Evolutionary conservation across 1,139 yeast species (phyloP).

Genomic region (Diutina scorzettiae): DNA sequence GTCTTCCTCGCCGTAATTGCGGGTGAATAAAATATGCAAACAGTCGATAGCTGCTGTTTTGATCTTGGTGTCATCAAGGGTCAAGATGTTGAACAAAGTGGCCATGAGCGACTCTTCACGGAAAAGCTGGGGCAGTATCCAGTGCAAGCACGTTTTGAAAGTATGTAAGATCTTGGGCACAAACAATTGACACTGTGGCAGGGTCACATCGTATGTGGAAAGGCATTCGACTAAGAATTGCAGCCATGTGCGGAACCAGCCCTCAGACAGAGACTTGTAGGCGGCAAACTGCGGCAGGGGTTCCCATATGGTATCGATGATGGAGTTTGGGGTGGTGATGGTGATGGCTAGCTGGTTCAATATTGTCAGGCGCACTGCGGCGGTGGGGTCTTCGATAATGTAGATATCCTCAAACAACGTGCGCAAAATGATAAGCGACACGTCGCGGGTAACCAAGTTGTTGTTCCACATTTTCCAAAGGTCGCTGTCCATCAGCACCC

Average conservation of each 20-base stretch:
- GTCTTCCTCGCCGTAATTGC: constrained; percentile 66
- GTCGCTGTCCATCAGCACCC: constrained; percentile 81
- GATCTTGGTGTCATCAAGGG: constrained; percentile 49
- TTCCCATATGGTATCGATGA: constrained; percentile 59
- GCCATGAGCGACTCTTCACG: constrained; percentile 55
- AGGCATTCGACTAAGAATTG: constrained; percentile 40
- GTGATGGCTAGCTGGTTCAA: constrained; percentile 77
- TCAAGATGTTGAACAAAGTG: constrained; percentile 50
- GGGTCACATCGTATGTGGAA: constrained; percentile 19
- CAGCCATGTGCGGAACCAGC: constrained; percentile 85
- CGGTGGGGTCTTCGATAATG: constrained; percentile 81
- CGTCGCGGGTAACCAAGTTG: constrained; percentile 53
- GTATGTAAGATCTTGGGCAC: constrained; percentile 68
- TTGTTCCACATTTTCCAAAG: constrained; percentile 65
- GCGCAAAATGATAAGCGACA: constrained; percentile 65
- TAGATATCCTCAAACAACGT: constrained; percentile 93
- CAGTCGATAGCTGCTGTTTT: constrained; percentile 85
- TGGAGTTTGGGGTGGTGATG: constrained; percentile 60
- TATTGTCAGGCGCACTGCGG: constrained; percentile 67
- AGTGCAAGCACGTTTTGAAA: constrained; percentile 78
- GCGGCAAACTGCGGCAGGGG: constrained; percentile 49
- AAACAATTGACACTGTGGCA: constrained; percentile 31
- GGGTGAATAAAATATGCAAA: constrained; percentile 75
- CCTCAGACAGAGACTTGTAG: constrained; percentile 57
- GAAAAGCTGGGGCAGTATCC: constrained; percentile 76